Conservation (phyloP, 352 stramenopile genomes). For the Globisporangium spiculum region DNA sequence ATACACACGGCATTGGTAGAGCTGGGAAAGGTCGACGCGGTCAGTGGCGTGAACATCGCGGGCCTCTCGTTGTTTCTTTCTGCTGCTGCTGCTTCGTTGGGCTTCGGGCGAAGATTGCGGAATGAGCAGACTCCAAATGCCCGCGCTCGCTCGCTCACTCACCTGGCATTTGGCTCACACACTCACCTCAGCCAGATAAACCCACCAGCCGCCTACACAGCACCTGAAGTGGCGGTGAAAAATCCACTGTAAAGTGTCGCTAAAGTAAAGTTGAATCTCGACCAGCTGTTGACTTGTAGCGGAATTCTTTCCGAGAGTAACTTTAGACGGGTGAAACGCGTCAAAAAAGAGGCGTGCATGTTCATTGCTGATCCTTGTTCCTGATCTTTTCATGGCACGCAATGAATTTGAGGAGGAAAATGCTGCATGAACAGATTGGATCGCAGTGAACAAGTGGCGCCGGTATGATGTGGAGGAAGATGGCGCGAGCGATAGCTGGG, state of each 20-base stretch:
- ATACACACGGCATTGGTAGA: slow-evolving; percentile 27
- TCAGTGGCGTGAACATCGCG: slow-evolving; percentile 11
- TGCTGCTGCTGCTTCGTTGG: slow-evolving; percentile 6
- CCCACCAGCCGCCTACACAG: background rate
- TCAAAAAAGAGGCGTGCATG: background rate
- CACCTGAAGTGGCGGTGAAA: background rate
- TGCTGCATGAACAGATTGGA: background rate
- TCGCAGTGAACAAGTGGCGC: background rate
- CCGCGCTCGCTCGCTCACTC: background rate
- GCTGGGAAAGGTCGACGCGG: slow-evolving; percentile 6
- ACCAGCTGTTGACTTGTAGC: background rate
- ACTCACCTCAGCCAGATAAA: background rate
- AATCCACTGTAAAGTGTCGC: background rate
- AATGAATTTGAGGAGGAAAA: background rate
- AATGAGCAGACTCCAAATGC: background rate
- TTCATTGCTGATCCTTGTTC: slow-evolving; percentile 3
- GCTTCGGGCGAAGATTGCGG: slow-evolving; percentile 10
- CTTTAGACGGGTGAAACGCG: background rate
- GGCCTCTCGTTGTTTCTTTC: background rate
- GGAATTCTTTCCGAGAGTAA: background rate
- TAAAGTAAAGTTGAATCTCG: background rate
- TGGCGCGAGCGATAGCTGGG: background rate
- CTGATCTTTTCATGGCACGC: slow-evolving; percentile 1
- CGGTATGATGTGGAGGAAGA: background rate
- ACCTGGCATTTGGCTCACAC: background rate